A percentile compares a stretch with the other conserved stretches of the same genome.
Conservation (phyloP, 805 yeast species). For the Barnettozyma botsteinii region DNA sequence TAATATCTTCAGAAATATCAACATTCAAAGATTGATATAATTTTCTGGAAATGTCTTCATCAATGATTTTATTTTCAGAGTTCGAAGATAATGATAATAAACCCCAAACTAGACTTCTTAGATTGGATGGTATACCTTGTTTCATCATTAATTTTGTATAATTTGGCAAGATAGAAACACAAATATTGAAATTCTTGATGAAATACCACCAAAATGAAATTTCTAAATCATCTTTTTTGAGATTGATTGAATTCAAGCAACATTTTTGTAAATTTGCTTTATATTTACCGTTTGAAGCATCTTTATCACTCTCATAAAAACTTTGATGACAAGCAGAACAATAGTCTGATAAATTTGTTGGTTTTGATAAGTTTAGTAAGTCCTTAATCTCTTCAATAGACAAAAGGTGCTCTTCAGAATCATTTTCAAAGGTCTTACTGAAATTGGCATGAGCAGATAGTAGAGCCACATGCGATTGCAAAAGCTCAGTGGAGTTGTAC, state of each 20-base stretch:
- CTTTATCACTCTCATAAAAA: constrained; percentile 21
- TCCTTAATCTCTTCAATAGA: constrained; percentile 29
- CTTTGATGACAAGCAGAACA: constrained; percentile 25
- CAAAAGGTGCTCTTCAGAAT: neutral
- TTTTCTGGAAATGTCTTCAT: constrained; percentile 23
- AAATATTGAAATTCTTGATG: constrained; percentile 37
- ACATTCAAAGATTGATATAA: constrained; percentile 33
- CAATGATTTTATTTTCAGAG: constrained; percentile 15
- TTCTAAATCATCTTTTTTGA: constrained; percentile 26
- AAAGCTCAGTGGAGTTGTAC: neutral
- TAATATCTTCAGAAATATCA: constrained; percentile 38
- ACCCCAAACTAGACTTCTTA: constrained; percentile 42
- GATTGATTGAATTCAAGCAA: constrained; percentile 16
- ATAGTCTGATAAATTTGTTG: constrained; percentile 19
- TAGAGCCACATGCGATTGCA: constrained; percentile 11
- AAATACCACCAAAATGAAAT: constrained; percentile 40
- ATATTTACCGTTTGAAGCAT: constrained; percentile 14
- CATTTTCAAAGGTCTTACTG: neutral
- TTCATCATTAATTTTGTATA: constrained; percentile 39
- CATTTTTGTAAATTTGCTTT: constrained; percentile 16
- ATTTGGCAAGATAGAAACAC: constrained; percentile 41
- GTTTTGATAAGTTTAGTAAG: constrained; percentile 19
- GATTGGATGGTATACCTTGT: constrained; percentile 41
- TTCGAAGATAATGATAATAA: constrained; percentile 21
- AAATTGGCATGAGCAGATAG: constrained; percentile 7